Base-by-base conservation (phyloP, 345 rosid species). In the Bretschneidera sinensis region DNA sequence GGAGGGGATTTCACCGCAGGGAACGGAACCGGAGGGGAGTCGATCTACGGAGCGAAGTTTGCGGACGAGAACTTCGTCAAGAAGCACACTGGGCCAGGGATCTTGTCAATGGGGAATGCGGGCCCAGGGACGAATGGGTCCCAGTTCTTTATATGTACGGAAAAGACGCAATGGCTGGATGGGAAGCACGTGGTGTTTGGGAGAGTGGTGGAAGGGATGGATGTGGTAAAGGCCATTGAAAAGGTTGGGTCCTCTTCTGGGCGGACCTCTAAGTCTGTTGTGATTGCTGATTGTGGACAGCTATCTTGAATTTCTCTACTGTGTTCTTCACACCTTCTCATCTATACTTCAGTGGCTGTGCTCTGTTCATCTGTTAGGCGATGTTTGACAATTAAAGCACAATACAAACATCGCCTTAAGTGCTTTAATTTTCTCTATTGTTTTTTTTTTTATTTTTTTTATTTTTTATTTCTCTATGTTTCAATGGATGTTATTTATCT, bases 181-280 rank as follows among this genome's bases (percentile, higher is more conserved):
- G 83, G 82, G 15, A 82, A 80, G 64, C 92, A 86, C 59, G 89
- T 86, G 25, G 90, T 84, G 74, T 86, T 80, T 17, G 88, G 94
- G 6, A 62, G 59, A 39, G 74, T 84, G 0, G 80, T 80, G 45
- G 84, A 77, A 25, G 87, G 94, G 0, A 6, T 86, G 75, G 72
- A 82, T 14, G 81, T 78, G 0, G 81, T 84, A 31, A 61, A 35
- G 58, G 74, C 62, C 0, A 39, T 79, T 0, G 87, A 86, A 80
- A 81, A 78, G 66, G 87, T 79, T 24, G 89, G 87, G 17, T 79
- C 87, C 9, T 6, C 25, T 22, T 55, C 60, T 6, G 85, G 89
- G 17, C 71, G 33, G 62, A 79, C 85, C 7, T 43, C 76, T 0
- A 78, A 68, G 81, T 52, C 65, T 0, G 82, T 83, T 0, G 62